These are phyloP conservation scores for Alternaria longipes DNA, from an alignment of 2,329 filamentous ascomycete species.

Conservation along the genomic window DNA sequence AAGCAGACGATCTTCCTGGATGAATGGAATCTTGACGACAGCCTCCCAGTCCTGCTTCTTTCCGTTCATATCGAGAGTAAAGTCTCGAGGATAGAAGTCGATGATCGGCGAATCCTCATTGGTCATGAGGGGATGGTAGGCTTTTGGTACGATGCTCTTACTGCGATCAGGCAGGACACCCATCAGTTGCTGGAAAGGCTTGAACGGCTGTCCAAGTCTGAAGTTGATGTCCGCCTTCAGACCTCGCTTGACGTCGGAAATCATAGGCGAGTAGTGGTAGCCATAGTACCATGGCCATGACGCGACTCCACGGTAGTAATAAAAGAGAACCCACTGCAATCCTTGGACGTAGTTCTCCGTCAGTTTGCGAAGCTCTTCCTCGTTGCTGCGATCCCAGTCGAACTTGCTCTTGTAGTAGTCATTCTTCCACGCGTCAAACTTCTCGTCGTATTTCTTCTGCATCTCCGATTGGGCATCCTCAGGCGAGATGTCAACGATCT, in stretches of 20 bases:
- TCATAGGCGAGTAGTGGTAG: slow-evolving; percentile 98
- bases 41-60: slow-evolving; percentile 99
- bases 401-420: slow-evolving; percentile 93
- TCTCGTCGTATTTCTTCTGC: slow-evolving; percentile 86
- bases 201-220: slow-evolving; percentile 92
- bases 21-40: slow-evolving; percentile 98
- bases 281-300: slow-evolving; percentile 99
- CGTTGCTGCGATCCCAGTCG: slow-evolving; percentile 82
- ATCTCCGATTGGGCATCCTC: slow-evolving; percentile 82
- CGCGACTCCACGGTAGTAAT: slow-evolving; percentile 96
- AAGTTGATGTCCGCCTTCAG: slow-evolving; percentile 89
- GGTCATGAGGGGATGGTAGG: slow-evolving; percentile 94
- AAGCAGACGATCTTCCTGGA: slow-evolving; percentile 87
- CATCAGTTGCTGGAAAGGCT: slow-evolving; percentile 96
- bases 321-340: slow-evolving; percentile 96
- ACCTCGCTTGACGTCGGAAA: slow-evolving; percentile 91
- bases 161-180: slow-evolving; percentile 96
- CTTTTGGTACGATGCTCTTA: slow-evolving; percentile 89
- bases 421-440: slow-evolving; percentile 93
- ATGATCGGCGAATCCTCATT: slow-evolving; percentile 89
- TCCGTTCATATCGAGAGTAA: slow-evolving; percentile 98
- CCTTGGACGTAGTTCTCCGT: slow-evolving; percentile 98
- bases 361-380: slow-evolving; percentile 80
- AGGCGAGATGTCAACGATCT: slow-evolving; percentile 79
- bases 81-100: slow-evolving; percentile 97